Conservation (phyloP, 768 basidiomycete genomes). For the Russula virescens region DNA sequence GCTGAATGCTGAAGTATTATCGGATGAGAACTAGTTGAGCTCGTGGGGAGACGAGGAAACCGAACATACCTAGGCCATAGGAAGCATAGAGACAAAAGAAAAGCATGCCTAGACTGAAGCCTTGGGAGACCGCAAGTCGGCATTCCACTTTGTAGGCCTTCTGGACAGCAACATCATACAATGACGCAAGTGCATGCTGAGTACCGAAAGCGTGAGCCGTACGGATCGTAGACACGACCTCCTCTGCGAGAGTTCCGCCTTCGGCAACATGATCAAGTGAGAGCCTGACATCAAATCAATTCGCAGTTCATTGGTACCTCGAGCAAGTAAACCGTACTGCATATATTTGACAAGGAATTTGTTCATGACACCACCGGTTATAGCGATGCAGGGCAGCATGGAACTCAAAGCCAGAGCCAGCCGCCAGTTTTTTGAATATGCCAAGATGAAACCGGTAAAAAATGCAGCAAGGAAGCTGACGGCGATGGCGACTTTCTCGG, state of each 20-base stretch:
- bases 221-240: constrained; percentile 81
- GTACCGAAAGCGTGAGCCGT: constrained; percentile 88
- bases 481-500: constrained; percentile 78
- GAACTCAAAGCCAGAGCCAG: constrained; percentile 78
- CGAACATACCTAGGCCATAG: constrained; percentile 53
- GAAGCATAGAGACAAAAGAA: constrained; percentile 74
- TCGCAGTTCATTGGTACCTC: not conserved
- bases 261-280: constrained; percentile 69
- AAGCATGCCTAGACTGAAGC: constrained; percentile 56
- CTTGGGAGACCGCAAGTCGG: constrained; percentile 52
- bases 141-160: constrained; percentile 44
- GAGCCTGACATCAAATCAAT: constrained; percentile 34
- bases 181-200: constrained; percentile 48
- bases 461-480: constrained; percentile 66
- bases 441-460: constrained; percentile 72
- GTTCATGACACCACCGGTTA: constrained; percentile 70
- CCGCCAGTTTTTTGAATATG: constrained; percentile 67
- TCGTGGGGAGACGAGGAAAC: not conserved
- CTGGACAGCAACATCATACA: constrained; percentile 62
- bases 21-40: not conserved
- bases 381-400: constrained; percentile 76
- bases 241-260: constrained; percentile 79
- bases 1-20: constrained; percentile 54
- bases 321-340: constrained; percentile 42
- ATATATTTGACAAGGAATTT: constrained; percentile 55